These are phyloP conservation scores for Pontederia paniculata DNA, from an alignment of 176 grass and related monocot species.

Conservation along the genomic window DNA sequence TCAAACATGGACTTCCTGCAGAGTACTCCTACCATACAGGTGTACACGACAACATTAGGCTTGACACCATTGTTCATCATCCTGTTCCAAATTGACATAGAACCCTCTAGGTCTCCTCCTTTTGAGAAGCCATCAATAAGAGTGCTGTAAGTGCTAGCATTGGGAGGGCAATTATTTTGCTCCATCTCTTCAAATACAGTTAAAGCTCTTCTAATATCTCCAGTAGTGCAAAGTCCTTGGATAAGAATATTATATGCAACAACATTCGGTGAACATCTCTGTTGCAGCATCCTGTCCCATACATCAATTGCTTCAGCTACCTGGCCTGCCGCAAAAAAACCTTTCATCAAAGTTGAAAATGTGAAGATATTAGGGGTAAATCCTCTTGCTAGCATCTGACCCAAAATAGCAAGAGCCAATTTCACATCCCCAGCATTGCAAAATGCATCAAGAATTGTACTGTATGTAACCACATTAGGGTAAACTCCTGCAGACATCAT, in stretches of 20 bases:
- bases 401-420: slow-evolving; percentile 46
- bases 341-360: slow-evolving; percentile 41
- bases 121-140: slow-evolving; percentile 73
- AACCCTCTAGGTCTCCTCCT: slow-evolving; percentile 43
- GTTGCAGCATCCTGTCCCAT: slow-evolving; percentile 62
- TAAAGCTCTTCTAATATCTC: slow-evolving; percentile 32
- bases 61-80: slow-evolving; percentile 56
- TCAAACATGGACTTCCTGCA: slow-evolving; percentile 75
- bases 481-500: slow-evolving; percentile 33
- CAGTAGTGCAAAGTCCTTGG: slow-evolving; percentile 45
- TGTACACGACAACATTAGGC: slow-evolving; percentile 77
- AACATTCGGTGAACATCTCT: slow-evolving; percentile 40
- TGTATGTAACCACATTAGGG: slow-evolving; percentile 59
- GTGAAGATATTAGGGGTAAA: slow-evolving; percentile 50
- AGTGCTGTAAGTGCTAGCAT: slow-evolving; percentile 47
- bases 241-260: slow-evolving; percentile 74
- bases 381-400: slow-evolving; percentile 54
- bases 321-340: slow-evolving; percentile 36
- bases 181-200: slow-evolving; percentile 41
- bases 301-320: slow-evolving; percentile 39
- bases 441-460: slow-evolving; percentile 37
- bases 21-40: slow-evolving; percentile 55
- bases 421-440: slow-evolving; percentile 39
- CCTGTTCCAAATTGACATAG: slow-evolving; percentile 53
- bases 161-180: slow-evolving; percentile 35